Conservation (phyloP, 441 rosid genomes). For the Bocquillonia castaneifolia region DNA sequence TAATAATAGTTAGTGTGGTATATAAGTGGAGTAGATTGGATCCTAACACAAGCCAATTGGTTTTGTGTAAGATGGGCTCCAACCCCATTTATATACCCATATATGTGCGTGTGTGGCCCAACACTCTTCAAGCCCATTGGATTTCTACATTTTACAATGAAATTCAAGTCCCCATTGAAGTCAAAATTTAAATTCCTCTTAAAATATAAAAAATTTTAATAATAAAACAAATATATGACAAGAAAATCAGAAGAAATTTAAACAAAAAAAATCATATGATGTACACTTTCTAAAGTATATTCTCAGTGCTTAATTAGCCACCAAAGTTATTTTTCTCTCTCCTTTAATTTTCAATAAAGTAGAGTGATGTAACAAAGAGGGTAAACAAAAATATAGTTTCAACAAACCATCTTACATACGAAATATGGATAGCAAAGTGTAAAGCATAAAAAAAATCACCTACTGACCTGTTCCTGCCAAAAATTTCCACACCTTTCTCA, state of each 20-base stretch:
- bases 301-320: background rate
- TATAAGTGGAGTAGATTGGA: too few relatives aligned
- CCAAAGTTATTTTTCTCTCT: background rate
- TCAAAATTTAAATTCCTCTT: too few relatives aligned
- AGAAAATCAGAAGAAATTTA: background rate
- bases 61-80: too few relatives aligned
- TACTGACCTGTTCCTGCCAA: constrained; percentile 86
- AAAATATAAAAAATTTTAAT: too few relatives aligned
- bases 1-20: too few relatives aligned
- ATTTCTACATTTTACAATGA: too few relatives aligned
- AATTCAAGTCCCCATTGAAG: too few relatives aligned
- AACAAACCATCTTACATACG: background rate
- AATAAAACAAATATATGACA: background rate
- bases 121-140: too few relatives aligned
- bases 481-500: constrained; percentile 89
- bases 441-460: background rate
- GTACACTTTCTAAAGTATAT: background rate
- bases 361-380: background rate
- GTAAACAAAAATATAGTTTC: background rate
- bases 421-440: background rate
- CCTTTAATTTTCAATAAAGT: background rate
- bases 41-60: too few relatives aligned
- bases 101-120: too few relatives aligned
- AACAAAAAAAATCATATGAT: background rate
- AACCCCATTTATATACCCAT: too few relatives aligned